Conservation (phyloP, 805 yeast genomes). For the Candida namnaoensis region DNA sequence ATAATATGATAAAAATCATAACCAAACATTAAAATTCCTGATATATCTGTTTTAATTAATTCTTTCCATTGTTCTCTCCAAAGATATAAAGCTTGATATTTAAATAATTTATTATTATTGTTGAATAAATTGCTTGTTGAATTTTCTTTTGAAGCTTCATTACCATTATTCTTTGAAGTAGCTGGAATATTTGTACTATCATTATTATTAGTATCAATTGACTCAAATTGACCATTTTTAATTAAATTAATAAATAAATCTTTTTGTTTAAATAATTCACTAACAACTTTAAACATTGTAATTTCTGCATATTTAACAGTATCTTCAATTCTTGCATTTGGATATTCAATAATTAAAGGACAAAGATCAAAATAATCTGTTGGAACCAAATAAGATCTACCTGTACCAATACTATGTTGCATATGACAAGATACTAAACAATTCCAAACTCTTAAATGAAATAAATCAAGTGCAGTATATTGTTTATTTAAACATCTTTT, state of each 20-base stretch:
- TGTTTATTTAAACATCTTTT: constrained; percentile 23
- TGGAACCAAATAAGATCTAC: constrained; percentile 32
- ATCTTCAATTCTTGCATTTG: constrained; percentile 44
- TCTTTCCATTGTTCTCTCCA: constrained; percentile 40
- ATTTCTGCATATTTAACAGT: constrained; percentile 44
- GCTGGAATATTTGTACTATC: no score
- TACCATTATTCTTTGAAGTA: no score
- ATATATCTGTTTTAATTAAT: constrained; percentile 36
- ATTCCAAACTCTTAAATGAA: constrained; percentile 45
- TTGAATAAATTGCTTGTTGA: not conserved
- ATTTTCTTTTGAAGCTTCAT: no score
- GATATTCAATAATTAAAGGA: constrained; percentile 35
- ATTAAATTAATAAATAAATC: constrained; percentile 14
- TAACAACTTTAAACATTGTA: constrained; percentile 24
- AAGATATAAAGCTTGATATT: constrained; percentile 15
- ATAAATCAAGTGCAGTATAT: constrained; percentile 32
- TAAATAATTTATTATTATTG: constrained; percentile 5
- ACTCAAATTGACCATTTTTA: constrained; percentile 10
- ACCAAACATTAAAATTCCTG: constrained; percentile 38
- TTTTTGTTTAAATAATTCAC: constrained; percentile 15
- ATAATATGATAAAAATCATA: constrained; percentile 39
- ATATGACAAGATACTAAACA: constrained; percentile 43
- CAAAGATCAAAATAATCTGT: constrained; percentile 31
- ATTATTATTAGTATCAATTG: no score
- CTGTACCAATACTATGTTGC: constrained; percentile 40